Percentiles rank a stretch among this genome's conserved stretches.
phyloP scores from a whole-genome alignment of 768 basidiomycete species.

The Rhizopogon sp. region DNA sequence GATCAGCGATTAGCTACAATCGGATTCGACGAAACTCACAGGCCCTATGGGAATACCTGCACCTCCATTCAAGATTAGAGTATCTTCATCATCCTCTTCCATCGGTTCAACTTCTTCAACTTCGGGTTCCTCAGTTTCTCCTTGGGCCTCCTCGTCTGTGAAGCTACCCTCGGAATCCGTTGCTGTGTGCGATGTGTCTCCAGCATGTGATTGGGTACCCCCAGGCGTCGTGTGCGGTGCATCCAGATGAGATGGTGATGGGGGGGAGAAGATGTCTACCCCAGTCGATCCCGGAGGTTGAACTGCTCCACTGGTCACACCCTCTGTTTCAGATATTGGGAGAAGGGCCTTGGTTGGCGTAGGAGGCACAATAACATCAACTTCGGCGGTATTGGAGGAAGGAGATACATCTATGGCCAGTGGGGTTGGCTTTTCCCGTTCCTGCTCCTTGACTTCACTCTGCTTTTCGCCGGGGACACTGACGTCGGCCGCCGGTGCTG shows the following conservation, averaged over 20 bases:
- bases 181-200: constrained; percentile 25
- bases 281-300: constrained; percentile 85
- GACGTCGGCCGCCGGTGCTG: constrained; percentile 14
- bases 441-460: constrained; percentile 26
- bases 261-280: constrained; percentile 25
- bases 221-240: constrained; percentile 17
- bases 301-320: constrained; percentile 87
- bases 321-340: constrained; percentile 75
- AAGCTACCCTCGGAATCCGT: constrained; percentile 37
- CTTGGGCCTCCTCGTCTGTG: constrained; percentile 60
- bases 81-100: constrained; percentile 84
- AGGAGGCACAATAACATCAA: constrained; percentile 40
- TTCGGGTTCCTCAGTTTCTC: constrained; percentile 67
- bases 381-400: constrained; percentile 23
- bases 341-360: constrained; percentile 41
- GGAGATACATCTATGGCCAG: constrained; percentile 11
- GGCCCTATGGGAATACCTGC: constrained; percentile 93
- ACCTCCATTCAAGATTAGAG: constrained; percentile 85
- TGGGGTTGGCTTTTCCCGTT: constrained; percentile 35
- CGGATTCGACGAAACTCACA: constrained; percentile 43
- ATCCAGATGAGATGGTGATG: constrained; percentile 20
- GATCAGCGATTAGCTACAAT: constrained; percentile 1
- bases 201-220: constrained; percentile 22
- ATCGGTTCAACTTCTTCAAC: constrained; percentile 53
- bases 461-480: constrained; percentile 26